Percentiles rank a stretch among this genome's conserved stretches.
These are phyloP conservation scores for Aspergillus kassunensis DNA, from an alignment of 495 filamentous ascomycete species.

Conservation along the genomic window DNA sequence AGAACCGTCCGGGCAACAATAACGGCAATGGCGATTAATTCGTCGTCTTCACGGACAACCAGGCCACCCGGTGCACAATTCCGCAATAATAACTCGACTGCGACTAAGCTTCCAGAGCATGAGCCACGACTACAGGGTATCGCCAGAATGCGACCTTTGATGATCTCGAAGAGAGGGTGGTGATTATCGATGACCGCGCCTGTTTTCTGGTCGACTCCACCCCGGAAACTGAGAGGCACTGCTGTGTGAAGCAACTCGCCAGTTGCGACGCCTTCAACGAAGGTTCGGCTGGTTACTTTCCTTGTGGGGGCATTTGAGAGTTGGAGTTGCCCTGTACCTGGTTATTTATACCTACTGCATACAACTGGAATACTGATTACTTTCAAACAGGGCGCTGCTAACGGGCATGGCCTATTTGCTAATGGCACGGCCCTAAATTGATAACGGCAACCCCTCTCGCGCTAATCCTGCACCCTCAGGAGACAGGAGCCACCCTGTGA, in stretches of 20 bases:
- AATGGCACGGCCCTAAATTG: too few species aligned
- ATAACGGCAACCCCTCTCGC: too few species aligned
- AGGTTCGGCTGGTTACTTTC: too few species aligned
- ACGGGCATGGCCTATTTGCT: too few species aligned
- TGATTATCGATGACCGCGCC: slow-evolving; percentile 29
- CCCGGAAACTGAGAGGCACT: slow-evolving; percentile 33
- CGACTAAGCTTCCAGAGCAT: slow-evolving; percentile 28
- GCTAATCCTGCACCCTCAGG: too few species aligned
- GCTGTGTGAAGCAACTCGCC: slow-evolving; percentile 17
- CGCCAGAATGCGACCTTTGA: slow-evolving; percentile 22
- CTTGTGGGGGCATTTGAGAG: too few species aligned
- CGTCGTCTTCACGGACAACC: slow-evolving; percentile 26
- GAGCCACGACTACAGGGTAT: slow-evolving; percentile 30
- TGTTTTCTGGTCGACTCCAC: slow-evolving; percentile 23
- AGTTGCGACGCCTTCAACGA: slow-evolving; percentile 6
- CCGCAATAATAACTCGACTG: slow-evolving; percentile 29
- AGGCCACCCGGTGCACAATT: slow-evolving; percentile 17
- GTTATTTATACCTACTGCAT: too few species aligned
- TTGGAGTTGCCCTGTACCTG: too few species aligned
- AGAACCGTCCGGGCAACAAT: slow-evolving; percentile 29
- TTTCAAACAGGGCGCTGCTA: too few species aligned
- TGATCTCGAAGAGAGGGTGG: slow-evolving; percentile 23
- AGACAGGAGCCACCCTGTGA: too few species aligned
- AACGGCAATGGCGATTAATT: slow-evolving; percentile 29
- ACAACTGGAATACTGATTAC: too few species aligned